A percentile compares a stretch with the other conserved stretches of the same genome.
phyloP scores from a whole-genome alignment of 768 basidiomycete species.

The Kwoniella botswanensis region DNA sequence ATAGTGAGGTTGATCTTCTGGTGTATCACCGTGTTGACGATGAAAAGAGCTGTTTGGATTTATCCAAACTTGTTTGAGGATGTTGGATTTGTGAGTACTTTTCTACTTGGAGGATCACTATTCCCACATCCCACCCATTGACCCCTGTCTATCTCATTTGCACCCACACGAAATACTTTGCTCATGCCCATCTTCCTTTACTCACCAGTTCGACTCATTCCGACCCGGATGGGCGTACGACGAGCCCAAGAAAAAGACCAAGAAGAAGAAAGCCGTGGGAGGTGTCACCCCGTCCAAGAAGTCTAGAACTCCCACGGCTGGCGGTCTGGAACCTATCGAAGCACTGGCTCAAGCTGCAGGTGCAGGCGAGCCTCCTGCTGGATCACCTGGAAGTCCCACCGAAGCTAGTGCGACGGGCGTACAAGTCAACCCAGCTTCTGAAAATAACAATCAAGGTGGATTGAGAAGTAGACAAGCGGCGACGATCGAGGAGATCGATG shows the following conservation, averaged over 20 bases:
- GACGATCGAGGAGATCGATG: constrained; percentile 62
- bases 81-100: constrained; percentile 86
- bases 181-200: neutral
- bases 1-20: constrained; percentile 92
- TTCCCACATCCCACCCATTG: neutral
- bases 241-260: constrained; percentile 70
- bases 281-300: constrained; percentile 30
- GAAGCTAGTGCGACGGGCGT: constrained; percentile 15
- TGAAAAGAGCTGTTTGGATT: constrained; percentile 94
- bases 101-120: too few relatives aligned
- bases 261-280: constrained; percentile 59
- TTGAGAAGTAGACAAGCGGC: constrained; percentile 58
- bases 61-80: constrained; percentile 98
- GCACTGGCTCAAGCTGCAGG: neutral
- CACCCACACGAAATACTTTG: too few relatives aligned
- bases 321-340: neutral
- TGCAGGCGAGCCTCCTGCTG: constrained; percentile 1
- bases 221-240: constrained; percentile 98
- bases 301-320: constrained; percentile 10
- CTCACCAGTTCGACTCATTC: constrained; percentile 85
- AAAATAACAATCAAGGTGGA: neutral
- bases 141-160: too few relatives aligned
- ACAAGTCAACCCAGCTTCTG: constrained; percentile 1
- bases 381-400: constrained; percentile 2
- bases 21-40: constrained; percentile 83